Percentiles rank a stretch among this genome's conserved stretches.
These are phyloP conservation scores for Gyromitra esculenta DNA, from an alignment of 2,329 filamentous ascomycete genomes.

Conservation along the genomic window DNA sequence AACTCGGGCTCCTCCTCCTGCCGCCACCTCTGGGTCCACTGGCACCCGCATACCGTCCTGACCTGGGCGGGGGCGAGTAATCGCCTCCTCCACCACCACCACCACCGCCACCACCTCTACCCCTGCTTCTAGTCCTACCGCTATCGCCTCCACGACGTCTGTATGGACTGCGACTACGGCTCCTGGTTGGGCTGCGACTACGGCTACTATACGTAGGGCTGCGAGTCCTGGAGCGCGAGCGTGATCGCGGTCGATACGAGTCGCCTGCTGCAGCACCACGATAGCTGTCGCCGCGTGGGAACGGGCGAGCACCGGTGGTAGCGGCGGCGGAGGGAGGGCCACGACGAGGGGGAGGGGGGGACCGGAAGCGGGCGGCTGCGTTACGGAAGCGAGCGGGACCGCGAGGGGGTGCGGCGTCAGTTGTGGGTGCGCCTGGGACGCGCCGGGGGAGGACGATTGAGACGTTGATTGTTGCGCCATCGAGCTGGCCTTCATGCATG, in stretches of 20 bases:
- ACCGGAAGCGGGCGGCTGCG: conserved; percentile 54
- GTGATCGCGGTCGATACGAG: conserved; percentile 71
- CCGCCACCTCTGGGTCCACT: conserved; percentile 49
- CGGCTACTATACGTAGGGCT: conserved; percentile 64
- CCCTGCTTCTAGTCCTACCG: conserved; percentile 46
- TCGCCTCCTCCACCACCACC: conserved; percentile 13
- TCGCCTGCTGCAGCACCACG: conserved; percentile 62
- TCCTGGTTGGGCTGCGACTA: conserved; percentile 65
- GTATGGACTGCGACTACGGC: conserved; percentile 64
- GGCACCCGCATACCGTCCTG: conserved; percentile 58
- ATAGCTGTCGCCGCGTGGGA: conserved; percentile 60
- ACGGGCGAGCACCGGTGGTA: conserved; percentile 53
- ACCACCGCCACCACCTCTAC: conserved; percentile 53
- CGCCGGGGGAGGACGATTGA: conserved; percentile 86
- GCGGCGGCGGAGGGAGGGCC: conserved; percentile 59
- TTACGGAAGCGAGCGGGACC: conserved; percentile 57
- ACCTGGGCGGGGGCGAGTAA: conserved; percentile 54
- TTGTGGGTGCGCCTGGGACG: conserved; percentile 42
- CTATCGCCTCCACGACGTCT: conserved; percentile 54
- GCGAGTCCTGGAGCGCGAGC: conserved; percentile 60
- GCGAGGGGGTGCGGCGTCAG: conserved; percentile 32
- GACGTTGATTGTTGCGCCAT: conserved; percentile 83
- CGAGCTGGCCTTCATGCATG: conserved; percentile 97
- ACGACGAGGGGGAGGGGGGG: conserved; percentile 57
- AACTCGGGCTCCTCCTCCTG: conserved; percentile 70